Conservation (phyloP, 192 early-diverging fungal species). For the Coemansia sp. region DNA sequence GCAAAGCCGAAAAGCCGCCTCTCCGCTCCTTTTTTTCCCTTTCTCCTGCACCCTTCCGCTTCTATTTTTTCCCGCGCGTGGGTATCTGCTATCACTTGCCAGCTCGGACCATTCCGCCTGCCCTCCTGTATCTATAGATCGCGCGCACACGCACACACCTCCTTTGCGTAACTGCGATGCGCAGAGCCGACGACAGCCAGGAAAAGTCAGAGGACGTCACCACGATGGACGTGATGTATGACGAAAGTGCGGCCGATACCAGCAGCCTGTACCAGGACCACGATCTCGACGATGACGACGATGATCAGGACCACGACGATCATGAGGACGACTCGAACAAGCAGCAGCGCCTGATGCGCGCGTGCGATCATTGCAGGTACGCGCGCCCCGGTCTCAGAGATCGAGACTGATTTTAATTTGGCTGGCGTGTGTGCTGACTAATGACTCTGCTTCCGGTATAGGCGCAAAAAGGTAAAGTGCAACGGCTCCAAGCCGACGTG, state of each 20-base stretch:
- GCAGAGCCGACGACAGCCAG: neutral
- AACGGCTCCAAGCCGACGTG: conserved; percentile 51
- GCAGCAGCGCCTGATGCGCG: conserved; percentile 47
- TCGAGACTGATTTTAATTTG: neutral
- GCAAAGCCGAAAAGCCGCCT: too few species aligned
- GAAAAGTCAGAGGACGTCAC: conserved; percentile 3
- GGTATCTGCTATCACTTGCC: too few species aligned
- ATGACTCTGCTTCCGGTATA: neutral
- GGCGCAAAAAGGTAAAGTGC: conserved; percentile 54
- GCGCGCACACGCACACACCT: too few species aligned
- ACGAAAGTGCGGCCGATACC: conserved; percentile 4
- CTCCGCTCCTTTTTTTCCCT: too few species aligned
- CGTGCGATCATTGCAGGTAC: conserved; percentile 50
- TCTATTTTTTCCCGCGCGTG: too few species aligned
- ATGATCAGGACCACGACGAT: conserved; percentile 13
- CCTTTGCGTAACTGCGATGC: neutral
- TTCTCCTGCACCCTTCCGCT: too few species aligned
- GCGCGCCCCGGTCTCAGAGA: neutral
- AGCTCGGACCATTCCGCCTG: neutral
- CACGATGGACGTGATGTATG: conserved; percentile 7
- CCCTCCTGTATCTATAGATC: neutral
- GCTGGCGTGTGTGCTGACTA: neutral
- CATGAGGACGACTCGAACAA: conserved; percentile 21
- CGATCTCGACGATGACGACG: conserved; percentile 14
- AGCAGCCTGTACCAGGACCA: conserved; percentile 9